These are phyloP conservation scores for Gossypium bickii DNA, from an alignment of 345 rosid genomes.

Conservation along the genomic window DNA sequence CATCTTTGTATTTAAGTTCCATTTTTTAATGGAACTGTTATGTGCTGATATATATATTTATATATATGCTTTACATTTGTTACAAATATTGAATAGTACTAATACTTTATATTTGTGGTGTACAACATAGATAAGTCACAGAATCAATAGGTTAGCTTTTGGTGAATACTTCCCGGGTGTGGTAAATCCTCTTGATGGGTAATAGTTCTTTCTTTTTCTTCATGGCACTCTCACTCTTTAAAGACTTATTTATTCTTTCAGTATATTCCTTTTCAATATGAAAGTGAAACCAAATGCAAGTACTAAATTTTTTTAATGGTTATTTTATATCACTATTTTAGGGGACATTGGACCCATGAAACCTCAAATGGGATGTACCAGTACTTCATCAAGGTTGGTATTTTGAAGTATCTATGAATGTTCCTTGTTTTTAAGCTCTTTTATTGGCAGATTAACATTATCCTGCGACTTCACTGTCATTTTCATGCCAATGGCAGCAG, in stretches of 20 bases:
- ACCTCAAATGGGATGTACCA: slow-evolving; percentile 12
- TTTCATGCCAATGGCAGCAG: neutral
- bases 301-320: neutral
- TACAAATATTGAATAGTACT: neutral
- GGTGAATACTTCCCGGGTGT: slow-evolving; percentile 84
- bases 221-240: neutral
- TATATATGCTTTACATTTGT: neutral
- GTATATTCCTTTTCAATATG: neutral
- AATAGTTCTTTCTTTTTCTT: neutral
- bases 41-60: neutral
- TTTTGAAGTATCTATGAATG: neutral
- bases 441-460: neutral
- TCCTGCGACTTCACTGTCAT: neutral
- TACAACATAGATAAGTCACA: slow-evolving; percentile 66
- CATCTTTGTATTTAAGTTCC: slow-evolving; percentile 3
- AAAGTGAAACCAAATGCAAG: neutral
- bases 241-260: neutral
- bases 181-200: slow-evolving; percentile 75
- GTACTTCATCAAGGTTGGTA: slow-evolving; percentile 13
- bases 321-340: neutral
- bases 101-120: slow-evolving; percentile 10
- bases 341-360: slow-evolving; percentile 8
- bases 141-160: slow-evolving; percentile 60
- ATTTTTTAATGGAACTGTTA: neutral
- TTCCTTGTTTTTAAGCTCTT: neutral